phyloP scores from a whole-genome alignment of 192 early-diverging fungal genomes.

The Dimargaris xerosporica region DNA sequence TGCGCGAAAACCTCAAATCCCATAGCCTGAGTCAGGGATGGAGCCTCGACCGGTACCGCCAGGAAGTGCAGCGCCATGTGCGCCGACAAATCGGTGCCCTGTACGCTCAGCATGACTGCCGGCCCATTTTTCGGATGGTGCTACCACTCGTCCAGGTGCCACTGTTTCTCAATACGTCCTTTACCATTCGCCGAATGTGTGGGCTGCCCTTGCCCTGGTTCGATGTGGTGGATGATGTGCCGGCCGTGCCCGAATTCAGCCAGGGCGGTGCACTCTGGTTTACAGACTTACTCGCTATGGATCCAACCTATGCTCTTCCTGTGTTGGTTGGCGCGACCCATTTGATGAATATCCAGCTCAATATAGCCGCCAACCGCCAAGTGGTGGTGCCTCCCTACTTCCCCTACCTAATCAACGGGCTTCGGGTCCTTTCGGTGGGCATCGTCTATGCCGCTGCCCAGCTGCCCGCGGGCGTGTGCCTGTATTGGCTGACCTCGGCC shows the following conservation, averaged over 20 bases:
- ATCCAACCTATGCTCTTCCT: conserved; percentile 55
- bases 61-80: conserved; percentile 31
- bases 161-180: conserved; percentile 47
- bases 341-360: conserved; percentile 48
- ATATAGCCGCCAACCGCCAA: conserved; percentile 18
- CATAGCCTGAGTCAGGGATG: conserved; percentile 23
- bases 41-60: conserved; percentile 28
- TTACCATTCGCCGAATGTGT: conserved; percentile 48
- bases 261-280: conserved; percentile 48
- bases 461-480: conserved; percentile 45
- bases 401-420: conserved; percentile 30
- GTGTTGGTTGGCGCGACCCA: conserved; percentile 44
- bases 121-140: conserved; percentile 39
- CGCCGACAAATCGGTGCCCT: conserved; percentile 26
- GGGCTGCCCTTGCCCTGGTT: conserved; percentile 38
- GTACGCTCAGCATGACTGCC: conserved; percentile 39
- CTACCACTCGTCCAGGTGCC: conserved; percentile 66
- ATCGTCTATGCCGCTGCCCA: conserved; percentile 52
- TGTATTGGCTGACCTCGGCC: conserved; percentile 60
- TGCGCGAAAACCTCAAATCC: conserved; percentile 25
- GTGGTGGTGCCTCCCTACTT: conserved; percentile 21
- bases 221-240: background rate
- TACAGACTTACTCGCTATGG: conserved; percentile 37
- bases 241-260: conserved; percentile 29
- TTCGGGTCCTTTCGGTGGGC: conserved; percentile 36